Percentiles rank a stretch among this genome's conserved stretches.
These are phyloP conservation scores for Emiliania huxleyi DNA, from an alignment of 78 protist species.

Conservation along the genomic window DNA sequence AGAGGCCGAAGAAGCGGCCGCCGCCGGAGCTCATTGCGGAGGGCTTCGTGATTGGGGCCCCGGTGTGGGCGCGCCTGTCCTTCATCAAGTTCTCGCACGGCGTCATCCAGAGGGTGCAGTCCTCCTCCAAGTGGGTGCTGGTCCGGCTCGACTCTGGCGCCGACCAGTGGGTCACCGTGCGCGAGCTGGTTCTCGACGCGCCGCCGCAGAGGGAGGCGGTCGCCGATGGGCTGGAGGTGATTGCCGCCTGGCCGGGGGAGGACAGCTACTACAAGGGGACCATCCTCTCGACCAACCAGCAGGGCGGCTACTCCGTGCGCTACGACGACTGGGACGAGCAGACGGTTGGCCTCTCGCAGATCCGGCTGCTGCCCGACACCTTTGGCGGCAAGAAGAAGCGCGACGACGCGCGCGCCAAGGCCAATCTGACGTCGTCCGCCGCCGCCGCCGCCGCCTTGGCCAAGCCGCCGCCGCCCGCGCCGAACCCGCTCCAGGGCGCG, in stretches of 20 bases:
- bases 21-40: background rate
- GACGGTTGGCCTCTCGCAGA: background rate
- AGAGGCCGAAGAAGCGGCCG: background rate
- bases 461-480: background rate
- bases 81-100: background rate
- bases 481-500: background rate
- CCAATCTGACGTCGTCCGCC: too few species aligned
- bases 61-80: background rate
- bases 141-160: background rate
- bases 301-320: background rate
- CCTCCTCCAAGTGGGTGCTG: background rate
- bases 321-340: conserved; percentile 15
- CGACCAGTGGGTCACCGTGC: background rate
- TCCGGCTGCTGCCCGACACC: background rate
- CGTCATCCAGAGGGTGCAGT: background rate
- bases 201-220: background rate
- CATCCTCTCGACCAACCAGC: background rate
- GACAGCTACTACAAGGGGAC: background rate
- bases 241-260: background rate
- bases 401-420: background rate
- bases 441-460: background rate
- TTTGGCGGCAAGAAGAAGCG: background rate
- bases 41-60: background rate
- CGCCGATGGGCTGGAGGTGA: background rate
- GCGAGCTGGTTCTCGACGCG: conserved; percentile 1